phyloP scores from a whole-genome alignment of 176 grass and related monocot species.

The Coix lacrymajobi region DNA sequence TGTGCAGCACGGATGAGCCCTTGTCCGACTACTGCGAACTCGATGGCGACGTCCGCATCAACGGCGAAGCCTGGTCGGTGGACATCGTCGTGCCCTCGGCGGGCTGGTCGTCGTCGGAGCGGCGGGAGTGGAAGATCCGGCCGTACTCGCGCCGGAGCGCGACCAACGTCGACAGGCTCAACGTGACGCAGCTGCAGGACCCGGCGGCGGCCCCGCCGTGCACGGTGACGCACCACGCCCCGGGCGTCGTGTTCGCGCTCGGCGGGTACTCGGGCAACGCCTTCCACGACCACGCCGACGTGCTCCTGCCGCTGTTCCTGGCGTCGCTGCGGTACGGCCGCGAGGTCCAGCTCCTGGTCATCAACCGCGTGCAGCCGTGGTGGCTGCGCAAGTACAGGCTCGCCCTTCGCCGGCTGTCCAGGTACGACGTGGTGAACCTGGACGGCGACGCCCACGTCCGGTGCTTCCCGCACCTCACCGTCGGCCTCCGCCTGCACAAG shows the following conservation, averaged over 20 bases:
- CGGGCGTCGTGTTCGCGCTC: constrained; percentile 51
- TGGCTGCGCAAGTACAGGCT: constrained; percentile 43
- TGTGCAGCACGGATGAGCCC: background rate
- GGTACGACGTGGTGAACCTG: constrained; percentile 40
- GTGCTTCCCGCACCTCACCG: constrained; percentile 49
- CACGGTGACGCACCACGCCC: constrained; percentile 22
- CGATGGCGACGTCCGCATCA: background rate
- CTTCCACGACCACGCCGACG: constrained; percentile 56
- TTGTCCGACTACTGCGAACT: background rate
- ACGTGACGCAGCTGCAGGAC: constrained; percentile 26
- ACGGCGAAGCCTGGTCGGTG: background rate
- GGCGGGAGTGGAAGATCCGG: constrained; percentile 30
- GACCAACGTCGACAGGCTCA: background rate
- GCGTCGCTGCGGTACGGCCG: constrained; percentile 38
- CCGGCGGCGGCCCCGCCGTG: constrained; percentile 22
- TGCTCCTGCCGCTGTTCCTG: constrained; percentile 58
- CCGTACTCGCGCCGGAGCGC: constrained; percentile 43
- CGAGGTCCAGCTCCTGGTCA: constrained; percentile 55
- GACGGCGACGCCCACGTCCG: constrained; percentile 43
- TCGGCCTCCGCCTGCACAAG: constrained; percentile 47
- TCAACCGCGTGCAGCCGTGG: constrained; percentile 29
- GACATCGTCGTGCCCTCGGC: constrained; percentile 24
- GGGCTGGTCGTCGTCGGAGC: background rate
- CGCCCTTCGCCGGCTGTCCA: constrained; percentile 32
- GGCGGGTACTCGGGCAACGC: constrained; percentile 47